Conservation (phyloP, 176 grass and related monocot species). For the Carex kokanica region DNA sequence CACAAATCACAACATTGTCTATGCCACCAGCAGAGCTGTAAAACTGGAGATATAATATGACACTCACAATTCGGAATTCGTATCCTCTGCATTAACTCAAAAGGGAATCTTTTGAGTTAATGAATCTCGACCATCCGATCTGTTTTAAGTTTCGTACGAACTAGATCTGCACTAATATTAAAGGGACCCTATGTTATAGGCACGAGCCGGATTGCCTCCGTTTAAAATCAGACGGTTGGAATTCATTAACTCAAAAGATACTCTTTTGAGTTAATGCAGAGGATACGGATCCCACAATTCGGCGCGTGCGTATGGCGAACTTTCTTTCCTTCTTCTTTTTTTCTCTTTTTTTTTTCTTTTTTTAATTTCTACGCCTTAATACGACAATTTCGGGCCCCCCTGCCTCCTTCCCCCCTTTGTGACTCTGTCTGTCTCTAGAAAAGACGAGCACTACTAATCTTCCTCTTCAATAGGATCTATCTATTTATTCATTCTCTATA, state of each 20-base stretch:
- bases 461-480: background rate
- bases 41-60: background rate
- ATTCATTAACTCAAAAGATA: too few relatives aligned
- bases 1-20: background rate
- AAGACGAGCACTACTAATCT: background rate
- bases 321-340: constrained; percentile 18
- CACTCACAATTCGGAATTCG: background rate
- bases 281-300: too few relatives aligned
- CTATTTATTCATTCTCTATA: constrained; percentile 15
- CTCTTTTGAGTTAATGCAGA: too few relatives aligned
- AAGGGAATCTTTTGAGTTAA: too few relatives aligned
- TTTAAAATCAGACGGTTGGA: too few relatives aligned
- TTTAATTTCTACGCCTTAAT: background rate
- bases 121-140: too few relatives aligned
- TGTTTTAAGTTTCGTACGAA: too few relatives aligned
- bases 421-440: too few relatives aligned
- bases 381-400: background rate
- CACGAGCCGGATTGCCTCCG: too few relatives aligned
- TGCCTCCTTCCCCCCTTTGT: background rate
- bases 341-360: constrained; percentile 27
- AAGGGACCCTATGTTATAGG: too few relatives aligned
- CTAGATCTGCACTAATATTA: too few relatives aligned
- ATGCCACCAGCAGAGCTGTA: background rate
- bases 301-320: constrained; percentile 13
- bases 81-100: too few relatives aligned